A percentile compares a stretch with the other conserved stretches of the same genome.
Evolutionary conservation across 371 early-diverging fungal species (phyloP).

Genomic region (Actinomucor elegans): DNA sequence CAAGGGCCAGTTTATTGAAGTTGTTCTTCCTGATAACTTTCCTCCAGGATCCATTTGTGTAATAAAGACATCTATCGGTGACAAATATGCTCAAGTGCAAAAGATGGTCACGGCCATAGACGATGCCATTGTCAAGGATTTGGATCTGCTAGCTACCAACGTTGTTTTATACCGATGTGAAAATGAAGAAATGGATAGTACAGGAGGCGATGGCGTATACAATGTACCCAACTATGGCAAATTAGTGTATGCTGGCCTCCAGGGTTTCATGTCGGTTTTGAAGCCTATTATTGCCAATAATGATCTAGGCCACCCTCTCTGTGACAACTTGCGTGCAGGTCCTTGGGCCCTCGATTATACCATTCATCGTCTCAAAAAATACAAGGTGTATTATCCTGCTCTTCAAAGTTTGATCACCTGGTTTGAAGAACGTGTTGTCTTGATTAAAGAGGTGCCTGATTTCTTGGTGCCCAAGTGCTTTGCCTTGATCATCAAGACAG

Average conservation of each 20-base stretch:
- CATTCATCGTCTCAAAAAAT: slow-evolving; percentile 68
- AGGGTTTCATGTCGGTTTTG: slow-evolving; percentile 87
- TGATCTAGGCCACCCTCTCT: slow-evolving; percentile 92
- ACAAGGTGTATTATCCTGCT: slow-evolving; percentile 24
- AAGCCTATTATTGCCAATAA: slow-evolving; percentile 75
- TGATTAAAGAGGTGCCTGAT: slow-evolving; percentile 72
- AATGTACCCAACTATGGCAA: slow-evolving; percentile 82
- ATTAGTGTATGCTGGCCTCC: slow-evolving; percentile 88
- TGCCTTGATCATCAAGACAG: slow-evolving; percentile 73
- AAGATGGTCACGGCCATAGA: slow-evolving; percentile 43
- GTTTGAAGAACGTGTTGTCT: slow-evolving; percentile 68
- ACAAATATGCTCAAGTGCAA: slow-evolving; percentile 45
- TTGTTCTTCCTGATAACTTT: slow-evolving; percentile 61
- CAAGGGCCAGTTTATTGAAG: slow-evolving; percentile 59
- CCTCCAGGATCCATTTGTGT: slow-evolving; percentile 73
- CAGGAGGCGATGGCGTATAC: slow-evolving; percentile 77
- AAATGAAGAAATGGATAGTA: slow-evolving; percentile 80
- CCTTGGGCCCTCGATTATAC: slow-evolving; percentile 92
- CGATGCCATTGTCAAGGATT: slow-evolving; percentile 39
- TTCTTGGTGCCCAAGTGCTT: slow-evolving; percentile 94
- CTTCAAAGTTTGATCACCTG: slow-evolving; percentile 58
- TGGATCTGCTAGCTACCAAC: slow-evolving; percentile 75
- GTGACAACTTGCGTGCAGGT: slow-evolving; percentile 86
- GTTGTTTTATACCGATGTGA: slow-evolving; percentile 82
- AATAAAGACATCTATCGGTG: slow-evolving; percentile 60